Percentiles rank a stretch among this genome's conserved stretches.
phyloP scores from a whole-genome alignment of 148 eudicot genomes.

The Rhododendron williamsianum region DNA sequence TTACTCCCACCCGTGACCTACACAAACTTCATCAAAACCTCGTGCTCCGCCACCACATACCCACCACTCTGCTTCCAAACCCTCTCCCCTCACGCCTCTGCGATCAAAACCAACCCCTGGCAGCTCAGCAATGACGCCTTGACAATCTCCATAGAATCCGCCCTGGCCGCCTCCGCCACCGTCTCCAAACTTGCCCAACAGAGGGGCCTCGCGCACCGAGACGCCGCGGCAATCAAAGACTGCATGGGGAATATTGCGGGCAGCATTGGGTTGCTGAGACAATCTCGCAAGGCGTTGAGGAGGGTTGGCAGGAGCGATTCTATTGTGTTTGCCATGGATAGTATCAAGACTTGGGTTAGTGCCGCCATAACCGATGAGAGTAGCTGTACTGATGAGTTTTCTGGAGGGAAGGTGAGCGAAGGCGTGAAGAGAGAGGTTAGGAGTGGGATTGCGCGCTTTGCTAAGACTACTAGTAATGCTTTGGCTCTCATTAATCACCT shows the following conservation, averaged over 20 bases:
- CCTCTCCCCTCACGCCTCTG: constrained; percentile 30
- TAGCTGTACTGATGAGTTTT: constrained; percentile 54
- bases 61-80: constrained; percentile 39
- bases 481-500: constrained; percentile 44
- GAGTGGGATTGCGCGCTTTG: constrained; percentile 15
- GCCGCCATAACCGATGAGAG: constrained; percentile 55
- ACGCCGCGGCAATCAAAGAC: constrained; percentile 25
- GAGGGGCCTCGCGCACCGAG: constrained; percentile 16
- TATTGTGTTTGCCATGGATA: constrained; percentile 28
- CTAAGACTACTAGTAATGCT: constrained; percentile 35
- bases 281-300: constrained; percentile 23
- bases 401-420: constrained; percentile 19
- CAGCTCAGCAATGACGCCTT: constrained; percentile 36
- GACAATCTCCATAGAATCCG: constrained; percentile 21
- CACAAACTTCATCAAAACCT: constrained; percentile 21
- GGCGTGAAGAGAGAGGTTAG: constrained; percentile 25
- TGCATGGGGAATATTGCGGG: constrained; percentile 24
- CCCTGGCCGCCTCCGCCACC: constrained; percentile 13
- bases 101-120: constrained; percentile 21
- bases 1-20: not conserved
- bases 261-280: constrained; percentile 25
- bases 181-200: constrained; percentile 19
- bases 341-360: constrained; percentile 50
- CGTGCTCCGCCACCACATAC: constrained; percentile 47
- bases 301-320: not conserved